These are phyloP conservation scores for Globisporangium apiculatum DNA, from an alignment of 352 stramenopile species.

Conservation along the genomic window DNA sequence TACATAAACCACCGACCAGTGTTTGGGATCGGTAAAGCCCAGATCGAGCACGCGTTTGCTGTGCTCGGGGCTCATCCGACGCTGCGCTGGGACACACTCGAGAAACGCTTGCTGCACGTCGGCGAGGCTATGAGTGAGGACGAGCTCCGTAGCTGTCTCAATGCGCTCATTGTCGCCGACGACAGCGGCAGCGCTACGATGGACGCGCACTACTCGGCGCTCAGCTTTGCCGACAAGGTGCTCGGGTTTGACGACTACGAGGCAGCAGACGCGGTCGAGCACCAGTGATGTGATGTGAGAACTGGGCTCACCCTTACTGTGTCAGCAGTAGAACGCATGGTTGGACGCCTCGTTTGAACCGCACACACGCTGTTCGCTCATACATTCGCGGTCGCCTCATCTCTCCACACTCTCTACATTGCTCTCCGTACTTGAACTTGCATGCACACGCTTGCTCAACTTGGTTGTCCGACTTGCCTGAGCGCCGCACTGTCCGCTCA, in stretches of 20 bases:
- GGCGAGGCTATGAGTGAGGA: constrained; percentile 78
- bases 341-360: no score
- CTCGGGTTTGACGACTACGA: constrained; percentile 86
- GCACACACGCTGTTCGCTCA: background rate
- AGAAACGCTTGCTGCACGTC: constrained; percentile 50
- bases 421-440: no score
- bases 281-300: no score
- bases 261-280: background rate
- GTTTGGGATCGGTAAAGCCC: constrained; percentile 69
- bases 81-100: constrained; percentile 60
- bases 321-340: no score
- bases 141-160: constrained; percentile 76
- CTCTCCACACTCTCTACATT: no score
- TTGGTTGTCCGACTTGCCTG: no score
- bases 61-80: constrained; percentile 21
- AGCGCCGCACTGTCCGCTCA: background rate
- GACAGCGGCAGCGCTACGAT: constrained; percentile 17
- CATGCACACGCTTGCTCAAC: no score
- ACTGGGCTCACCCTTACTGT: no score
- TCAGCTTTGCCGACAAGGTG: constrained; percentile 78
- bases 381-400: background rate
- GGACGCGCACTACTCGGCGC: constrained; percentile 44
- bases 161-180: constrained; percentile 49
- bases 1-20: constrained; percentile 93
- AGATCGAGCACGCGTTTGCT: constrained; percentile 76